Conservation (phyloP, 306 rosid species). For the Prunus fruticosa region DNA sequence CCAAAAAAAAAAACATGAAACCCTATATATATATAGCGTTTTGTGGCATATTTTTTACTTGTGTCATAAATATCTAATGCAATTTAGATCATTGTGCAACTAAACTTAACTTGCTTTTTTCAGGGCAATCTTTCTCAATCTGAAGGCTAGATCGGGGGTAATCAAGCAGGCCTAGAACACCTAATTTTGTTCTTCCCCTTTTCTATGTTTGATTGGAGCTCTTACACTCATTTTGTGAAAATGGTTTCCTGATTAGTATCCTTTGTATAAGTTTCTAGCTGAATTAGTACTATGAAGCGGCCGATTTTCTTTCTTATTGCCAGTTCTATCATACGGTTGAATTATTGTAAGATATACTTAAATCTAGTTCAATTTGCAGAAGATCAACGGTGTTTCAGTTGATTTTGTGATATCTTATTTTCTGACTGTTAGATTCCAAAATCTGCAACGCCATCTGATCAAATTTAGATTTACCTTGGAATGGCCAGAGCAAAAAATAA, state of each 20-base stretch:
- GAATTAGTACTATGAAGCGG: neutral
- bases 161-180: conserved; percentile 52
- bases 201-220: neutral
- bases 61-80: neutral
- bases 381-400: neutral
- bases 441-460: neutral
- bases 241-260: neutral
- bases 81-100: neutral
- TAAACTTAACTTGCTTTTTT: conserved; percentile 21
- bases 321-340: neutral
- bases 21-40: neutral
- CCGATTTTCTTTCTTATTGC: neutral
- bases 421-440: neutral
- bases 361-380: neutral
- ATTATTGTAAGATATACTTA: neutral
- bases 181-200: neutral
- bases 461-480: too few species aligned
- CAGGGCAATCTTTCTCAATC: conserved; percentile 90
- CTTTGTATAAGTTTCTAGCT: neutral
- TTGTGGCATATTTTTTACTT: neutral
- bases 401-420: neutral
- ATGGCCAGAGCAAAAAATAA: too few species aligned
- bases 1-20: too few species aligned
- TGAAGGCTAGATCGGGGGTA: conserved; percentile 74
- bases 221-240: neutral